Percentiles rank a stretch among this genome's conserved stretches.
phyloP scores from a whole-genome alignment of 2,329 filamentous ascomycete genomes.

The Chrysosporium queenslandicum region DNA sequence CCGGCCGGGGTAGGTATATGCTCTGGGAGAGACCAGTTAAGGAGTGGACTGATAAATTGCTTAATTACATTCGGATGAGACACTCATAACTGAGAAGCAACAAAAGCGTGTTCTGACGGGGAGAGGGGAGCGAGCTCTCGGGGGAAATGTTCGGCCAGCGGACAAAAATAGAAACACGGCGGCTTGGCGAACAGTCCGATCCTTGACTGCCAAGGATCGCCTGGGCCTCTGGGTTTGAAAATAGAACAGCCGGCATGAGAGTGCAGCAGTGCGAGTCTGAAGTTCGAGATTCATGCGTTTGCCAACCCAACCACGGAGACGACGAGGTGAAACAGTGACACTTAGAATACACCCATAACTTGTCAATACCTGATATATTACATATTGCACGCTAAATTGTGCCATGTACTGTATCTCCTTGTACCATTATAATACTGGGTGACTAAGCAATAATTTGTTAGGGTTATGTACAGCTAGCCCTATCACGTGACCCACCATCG shows the following conservation, averaged over 20 bases:
- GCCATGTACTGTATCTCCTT: too few species aligned
- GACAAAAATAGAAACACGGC: conserved; percentile 6
- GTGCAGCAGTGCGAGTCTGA: neutral
- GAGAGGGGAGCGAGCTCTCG: neutral
- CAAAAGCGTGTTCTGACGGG: neutral
- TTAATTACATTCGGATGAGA: neutral
- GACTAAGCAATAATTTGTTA: neutral
- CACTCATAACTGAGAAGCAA: neutral
- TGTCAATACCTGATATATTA: neutral
- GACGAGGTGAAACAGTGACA: neutral
- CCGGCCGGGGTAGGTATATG: too few species aligned
- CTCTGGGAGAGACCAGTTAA: too few species aligned
- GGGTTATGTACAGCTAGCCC: too few species aligned
- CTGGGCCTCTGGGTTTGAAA: neutral
- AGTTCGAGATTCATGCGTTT: too few species aligned
- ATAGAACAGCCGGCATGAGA: neutral
- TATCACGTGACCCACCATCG: too few species aligned
- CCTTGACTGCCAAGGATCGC: neutral
- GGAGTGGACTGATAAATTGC: neutral
- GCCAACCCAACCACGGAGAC: too few species aligned
- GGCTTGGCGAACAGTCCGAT: conserved; percentile 1
- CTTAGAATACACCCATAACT: too few species aligned
- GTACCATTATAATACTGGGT: neutral
- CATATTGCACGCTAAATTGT: too few species aligned
- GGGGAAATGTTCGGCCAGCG: neutral